These are phyloP conservation scores for Papiliotrema laurentii DNA, from an alignment of 1,284 basidiomycete genomes.

Conservation along the genomic window DNA sequence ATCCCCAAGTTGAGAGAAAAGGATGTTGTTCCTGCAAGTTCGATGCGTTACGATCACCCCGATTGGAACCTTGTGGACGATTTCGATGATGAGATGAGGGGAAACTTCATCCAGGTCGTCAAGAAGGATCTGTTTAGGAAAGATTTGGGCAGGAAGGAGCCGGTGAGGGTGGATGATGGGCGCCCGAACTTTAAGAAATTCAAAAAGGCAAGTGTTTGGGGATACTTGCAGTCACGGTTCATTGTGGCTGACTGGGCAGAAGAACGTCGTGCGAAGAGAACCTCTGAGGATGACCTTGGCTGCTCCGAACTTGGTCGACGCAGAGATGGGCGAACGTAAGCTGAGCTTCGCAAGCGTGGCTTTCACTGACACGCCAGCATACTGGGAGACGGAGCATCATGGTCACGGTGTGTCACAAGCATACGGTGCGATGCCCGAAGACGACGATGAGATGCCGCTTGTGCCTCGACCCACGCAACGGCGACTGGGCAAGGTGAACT, in stretches of 20 bases:
- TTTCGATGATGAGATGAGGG: slow-evolving; percentile 67
- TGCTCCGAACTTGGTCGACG: slow-evolving; percentile 27
- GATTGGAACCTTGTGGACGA: slow-evolving; percentile 57
- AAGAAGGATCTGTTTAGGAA: slow-evolving; percentile 43
- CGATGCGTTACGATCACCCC: slow-evolving; percentile 9
- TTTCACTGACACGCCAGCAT: slow-evolving; percentile 21
- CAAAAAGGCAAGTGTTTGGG: slow-evolving; percentile 59
- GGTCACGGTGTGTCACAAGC: slow-evolving; percentile 6
- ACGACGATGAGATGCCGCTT: slow-evolving; percentile 33
- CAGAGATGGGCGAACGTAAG: slow-evolving; percentile 43
- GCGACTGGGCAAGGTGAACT: slow-evolving; percentile 19
- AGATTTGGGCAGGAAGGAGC: slow-evolving; percentile 47
- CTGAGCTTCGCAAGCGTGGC: not conserved
- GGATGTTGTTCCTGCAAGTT: slow-evolving; percentile 12
- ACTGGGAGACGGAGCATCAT: slow-evolving; percentile 31
- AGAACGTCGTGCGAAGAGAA: slow-evolving; percentile 30
- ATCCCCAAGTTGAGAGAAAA: slow-evolving; percentile 65
- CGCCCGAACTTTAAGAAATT: slow-evolving; percentile 81
- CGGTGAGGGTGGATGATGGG: slow-evolving; percentile 51
- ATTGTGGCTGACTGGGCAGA: slow-evolving; percentile 22
- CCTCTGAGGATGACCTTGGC: slow-evolving; percentile 36
- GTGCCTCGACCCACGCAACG: slow-evolving; percentile 18
- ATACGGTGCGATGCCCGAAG: slow-evolving; percentile 5
- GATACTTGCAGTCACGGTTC: too few species aligned
- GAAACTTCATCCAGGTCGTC: slow-evolving; percentile 80